Percentiles rank a stretch among this genome's conserved stretches.
phyloP scores from a whole-genome alignment of 805 yeast species.

The Schwanniomyces sp. region DNA sequence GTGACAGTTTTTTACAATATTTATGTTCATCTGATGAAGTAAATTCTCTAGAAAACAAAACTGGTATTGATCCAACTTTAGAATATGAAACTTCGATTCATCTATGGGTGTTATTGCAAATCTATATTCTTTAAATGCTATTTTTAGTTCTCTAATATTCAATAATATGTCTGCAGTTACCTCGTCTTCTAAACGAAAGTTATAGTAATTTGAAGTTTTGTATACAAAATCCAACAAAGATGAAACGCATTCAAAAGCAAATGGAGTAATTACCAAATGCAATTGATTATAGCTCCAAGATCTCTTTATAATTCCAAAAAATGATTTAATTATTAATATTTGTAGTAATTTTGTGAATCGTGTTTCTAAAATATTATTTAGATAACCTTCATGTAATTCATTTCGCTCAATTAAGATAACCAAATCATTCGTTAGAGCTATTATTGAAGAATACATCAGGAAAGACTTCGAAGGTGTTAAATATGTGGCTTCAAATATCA shows the following conservation, averaged over 20 bases:
- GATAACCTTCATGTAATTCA: not conserved
- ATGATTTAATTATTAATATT: not conserved
- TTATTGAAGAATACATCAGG: not conserved
- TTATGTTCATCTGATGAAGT: not conserved
- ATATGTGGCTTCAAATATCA: slow-evolving; percentile 10
- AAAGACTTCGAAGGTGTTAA: not conserved
- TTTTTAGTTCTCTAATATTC: not conserved
- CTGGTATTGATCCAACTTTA: not conserved
- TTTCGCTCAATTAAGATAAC: not conserved
- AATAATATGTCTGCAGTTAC: not conserved
- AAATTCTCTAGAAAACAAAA: not conserved
- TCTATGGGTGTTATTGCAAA: not conserved
- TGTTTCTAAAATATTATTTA: not conserved
- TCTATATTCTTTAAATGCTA: not conserved
- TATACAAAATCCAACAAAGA: not conserved
- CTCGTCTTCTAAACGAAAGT: not conserved
- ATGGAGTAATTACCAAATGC: not conserved
- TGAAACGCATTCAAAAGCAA: not conserved
- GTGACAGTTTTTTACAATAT: not conserved
- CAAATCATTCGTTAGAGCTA: not conserved
- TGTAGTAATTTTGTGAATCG: not conserved
- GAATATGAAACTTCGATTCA: not conserved
- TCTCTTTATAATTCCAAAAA: not conserved
- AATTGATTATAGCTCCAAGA: not conserved
- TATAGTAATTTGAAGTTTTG: not conserved